phyloP scores from a whole-genome alignment of 1,284 basidiomycete species.

The Marasmius tenuissimus region DNA sequence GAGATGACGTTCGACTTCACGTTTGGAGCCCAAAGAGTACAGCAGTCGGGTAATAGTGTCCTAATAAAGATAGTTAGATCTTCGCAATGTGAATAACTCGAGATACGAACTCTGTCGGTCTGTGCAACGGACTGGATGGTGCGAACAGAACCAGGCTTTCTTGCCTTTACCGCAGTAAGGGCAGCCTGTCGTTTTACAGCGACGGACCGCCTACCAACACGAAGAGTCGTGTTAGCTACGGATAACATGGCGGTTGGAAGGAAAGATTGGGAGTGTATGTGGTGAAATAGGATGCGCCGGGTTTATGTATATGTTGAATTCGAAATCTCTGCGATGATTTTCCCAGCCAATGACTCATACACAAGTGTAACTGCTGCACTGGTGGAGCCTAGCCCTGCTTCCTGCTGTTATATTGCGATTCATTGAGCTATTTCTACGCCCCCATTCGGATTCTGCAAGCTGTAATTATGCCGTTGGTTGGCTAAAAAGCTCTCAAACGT shows the following conservation, averaged over 20 bases:
- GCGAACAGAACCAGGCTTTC: slow-evolving; percentile 28
- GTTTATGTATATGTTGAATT: too few relatives aligned
- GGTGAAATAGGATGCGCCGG: too few relatives aligned
- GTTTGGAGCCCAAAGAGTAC: slow-evolving; percentile 93
- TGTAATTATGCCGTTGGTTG: slow-evolving; percentile 7
- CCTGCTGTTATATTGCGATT: background rate
- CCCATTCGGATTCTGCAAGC: background rate
- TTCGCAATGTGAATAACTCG: background rate
- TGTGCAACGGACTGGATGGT: slow-evolving; percentile 54
- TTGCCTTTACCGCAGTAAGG: slow-evolving; percentile 38
- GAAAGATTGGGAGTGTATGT: background rate
- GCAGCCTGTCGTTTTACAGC: slow-evolving; percentile 49
- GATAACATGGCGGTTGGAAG: slow-evolving; percentile 6
- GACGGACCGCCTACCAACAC: slow-evolving; percentile 23
- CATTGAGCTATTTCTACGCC: background rate
- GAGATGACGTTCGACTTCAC: slow-evolving; percentile 94
- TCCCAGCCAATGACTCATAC: background rate
- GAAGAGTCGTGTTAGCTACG: slow-evolving; percentile 9
- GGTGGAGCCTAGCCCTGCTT: background rate
- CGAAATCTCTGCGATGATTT: too few relatives aligned
- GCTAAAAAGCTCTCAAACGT: background rate
- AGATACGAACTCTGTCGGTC: slow-evolving; percentile 53
- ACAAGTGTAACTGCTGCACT: background rate
- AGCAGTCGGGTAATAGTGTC: slow-evolving; percentile 92
- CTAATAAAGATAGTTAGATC: slow-evolving; percentile 38